Conservation (phyloP, 495 filamentous ascomycete genomes). For the Aspergillus saccharolyticus region DNA sequence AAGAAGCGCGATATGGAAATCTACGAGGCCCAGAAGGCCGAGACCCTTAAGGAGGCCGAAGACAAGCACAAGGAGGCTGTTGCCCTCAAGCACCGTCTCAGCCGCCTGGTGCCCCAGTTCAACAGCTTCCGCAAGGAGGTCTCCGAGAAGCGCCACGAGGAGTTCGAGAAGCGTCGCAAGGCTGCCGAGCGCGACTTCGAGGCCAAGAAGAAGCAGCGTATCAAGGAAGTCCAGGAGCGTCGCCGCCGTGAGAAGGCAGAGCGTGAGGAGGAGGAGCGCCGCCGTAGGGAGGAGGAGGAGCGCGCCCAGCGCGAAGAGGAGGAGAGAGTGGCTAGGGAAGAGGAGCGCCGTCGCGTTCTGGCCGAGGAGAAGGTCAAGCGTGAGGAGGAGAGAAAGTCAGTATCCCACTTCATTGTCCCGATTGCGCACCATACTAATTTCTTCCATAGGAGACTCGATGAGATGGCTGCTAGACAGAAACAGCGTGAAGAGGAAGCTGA, state of each 20-base stretch:
- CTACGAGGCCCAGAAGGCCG: constrained; percentile 70
- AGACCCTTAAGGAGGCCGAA: constrained; percentile 75
- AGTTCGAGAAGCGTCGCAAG: constrained; percentile 90
- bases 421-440: constrained; percentile 17
- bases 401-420: constrained; percentile 12
- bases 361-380: constrained; percentile 72
- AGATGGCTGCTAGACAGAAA: constrained; percentile 57
- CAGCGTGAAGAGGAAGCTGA: constrained; percentile 68
- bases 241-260: constrained; percentile 69
- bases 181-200: constrained; percentile 85
- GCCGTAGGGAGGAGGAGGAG: constrained; percentile 78
- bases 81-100: constrained; percentile 84
- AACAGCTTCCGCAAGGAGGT: constrained; percentile 75
- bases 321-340: constrained; percentile 68
- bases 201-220: constrained; percentile 77
- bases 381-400: constrained; percentile 76
- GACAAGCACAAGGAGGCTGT: constrained; percentile 85
- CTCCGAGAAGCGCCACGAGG: constrained; percentile 79
- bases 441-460: constrained; percentile 55
- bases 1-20: constrained; percentile 72
- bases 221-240: constrained; percentile 75
- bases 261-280: constrained; percentile 73
- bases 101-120: constrained; percentile 73
- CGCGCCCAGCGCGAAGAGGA: constrained; percentile 71
- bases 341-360: constrained; percentile 58